Conservation (phyloP, 176 grass and related monocot genomes). For the Pharus latifolius region DNA sequence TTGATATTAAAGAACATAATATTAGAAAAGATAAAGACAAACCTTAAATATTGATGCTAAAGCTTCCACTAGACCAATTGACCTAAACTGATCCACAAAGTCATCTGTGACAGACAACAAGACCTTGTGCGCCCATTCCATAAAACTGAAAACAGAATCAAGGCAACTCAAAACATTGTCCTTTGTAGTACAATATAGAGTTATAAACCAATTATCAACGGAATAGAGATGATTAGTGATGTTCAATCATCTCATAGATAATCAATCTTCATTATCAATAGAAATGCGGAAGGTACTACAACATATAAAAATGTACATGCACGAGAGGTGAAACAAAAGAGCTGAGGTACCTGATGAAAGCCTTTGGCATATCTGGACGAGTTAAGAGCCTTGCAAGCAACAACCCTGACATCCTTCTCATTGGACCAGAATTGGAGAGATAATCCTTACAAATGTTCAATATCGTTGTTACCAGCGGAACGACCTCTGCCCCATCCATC, state of each 20-base stretch:
- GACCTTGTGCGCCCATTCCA: constrained; percentile 79
- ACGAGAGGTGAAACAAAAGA: constrained; percentile 10
- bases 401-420: constrained; percentile 94
- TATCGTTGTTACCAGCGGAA: constrained; percentile 81
- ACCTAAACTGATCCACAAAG: constrained; percentile 73
- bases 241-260: not conserved
- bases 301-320: constrained; percentile 6
- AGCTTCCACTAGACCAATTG: constrained; percentile 88
- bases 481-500: constrained; percentile 17
- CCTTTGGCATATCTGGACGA: constrained; percentile 78
- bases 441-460: constrained; percentile 93
- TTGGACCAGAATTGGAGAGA: constrained; percentile 85
- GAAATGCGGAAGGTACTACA: constrained; percentile 10
- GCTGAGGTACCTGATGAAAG: constrained; percentile 62
- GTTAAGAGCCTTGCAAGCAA: constrained; percentile 88
- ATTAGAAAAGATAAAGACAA: constrained; percentile 2
- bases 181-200: not conserved
- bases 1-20: not conserved
- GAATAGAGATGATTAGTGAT: not conserved
- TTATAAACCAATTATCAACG: not conserved
- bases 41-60: constrained; percentile 99
- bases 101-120: constrained; percentile 75
- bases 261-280: constrained; percentile 1
- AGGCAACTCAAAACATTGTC: constrained; percentile 1
- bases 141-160: constrained; percentile 68